These are phyloP conservation scores for Balakata baccata DNA, from an alignment of 345 rosid species.

Conservation along the genomic window DNA sequence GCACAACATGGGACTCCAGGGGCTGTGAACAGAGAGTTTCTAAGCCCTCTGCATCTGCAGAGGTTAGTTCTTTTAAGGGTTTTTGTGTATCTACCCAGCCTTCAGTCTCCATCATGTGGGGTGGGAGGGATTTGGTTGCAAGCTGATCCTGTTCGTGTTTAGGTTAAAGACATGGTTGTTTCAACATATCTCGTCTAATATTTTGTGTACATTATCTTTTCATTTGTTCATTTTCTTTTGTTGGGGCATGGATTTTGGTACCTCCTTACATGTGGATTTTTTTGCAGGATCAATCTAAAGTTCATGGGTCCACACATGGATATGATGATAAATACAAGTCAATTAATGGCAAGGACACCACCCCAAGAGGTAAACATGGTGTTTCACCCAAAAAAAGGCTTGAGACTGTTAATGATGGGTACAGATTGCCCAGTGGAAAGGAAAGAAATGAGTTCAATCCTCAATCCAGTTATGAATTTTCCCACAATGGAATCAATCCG, in stretches of 20 bases:
- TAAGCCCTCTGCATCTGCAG: constrained; percentile 35
- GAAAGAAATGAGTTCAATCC: constrained; percentile 31
- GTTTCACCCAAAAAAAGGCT: constrained; percentile 29
- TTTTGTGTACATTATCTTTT: no score
- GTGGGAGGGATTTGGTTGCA: not conserved
- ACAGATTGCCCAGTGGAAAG: constrained; percentile 27
- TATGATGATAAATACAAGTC: constrained; percentile 34
- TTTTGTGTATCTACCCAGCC: constrained; percentile 3
- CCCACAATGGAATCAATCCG: constrained; percentile 32
- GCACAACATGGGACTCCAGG: constrained; percentile 70
- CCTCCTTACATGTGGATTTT: constrained; percentile 18
- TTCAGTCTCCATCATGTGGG: not conserved
- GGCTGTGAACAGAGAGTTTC: constrained; percentile 53
- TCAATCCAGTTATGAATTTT: constrained; percentile 31
- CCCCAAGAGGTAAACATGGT: constrained; percentile 27
- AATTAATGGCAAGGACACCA: constrained; percentile 30
- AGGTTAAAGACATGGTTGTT: no score
- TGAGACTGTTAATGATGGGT: constrained; percentile 21
- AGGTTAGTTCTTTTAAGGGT: constrained; percentile 39
- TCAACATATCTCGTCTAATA: no score
- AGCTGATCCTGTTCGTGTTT: not conserved
- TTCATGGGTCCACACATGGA: constrained; percentile 24
- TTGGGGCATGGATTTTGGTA: constrained; percentile 3
- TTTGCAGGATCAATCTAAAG: constrained; percentile 49
- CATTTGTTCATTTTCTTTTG: not conserved